A percentile compares a stretch with the other conserved stretches of the same genome.
These are phyloP conservation scores for Lipomyces chichibuensis DNA, from an alignment of 805 yeast species.

Conservation along the genomic window DNA sequence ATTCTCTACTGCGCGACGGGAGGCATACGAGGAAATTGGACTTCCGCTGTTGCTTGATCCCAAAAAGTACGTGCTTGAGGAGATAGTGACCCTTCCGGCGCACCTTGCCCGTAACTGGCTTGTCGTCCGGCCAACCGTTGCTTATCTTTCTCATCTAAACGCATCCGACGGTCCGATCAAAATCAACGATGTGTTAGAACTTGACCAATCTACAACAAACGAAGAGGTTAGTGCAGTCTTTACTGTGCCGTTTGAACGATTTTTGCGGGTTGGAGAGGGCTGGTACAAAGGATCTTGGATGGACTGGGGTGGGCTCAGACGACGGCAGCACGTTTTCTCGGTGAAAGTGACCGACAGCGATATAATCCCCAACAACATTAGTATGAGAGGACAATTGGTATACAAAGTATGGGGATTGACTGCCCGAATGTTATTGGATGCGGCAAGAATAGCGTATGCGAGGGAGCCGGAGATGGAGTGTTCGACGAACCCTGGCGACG, in stretches of 20 bases:
- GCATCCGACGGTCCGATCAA: conserved; percentile 11
- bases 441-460: conserved; percentile 44
- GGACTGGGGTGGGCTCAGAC: conserved; percentile 44
- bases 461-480: conserved; percentile 44
- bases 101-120: conserved; percentile 80
- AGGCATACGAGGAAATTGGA: conserved; percentile 87
- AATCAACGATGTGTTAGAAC: conserved; percentile 21
- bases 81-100: conserved; percentile 67
- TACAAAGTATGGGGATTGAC: conserved; percentile 50
- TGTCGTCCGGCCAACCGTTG: conserved; percentile 75
- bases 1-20: conserved; percentile 77
- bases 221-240: conserved; percentile 44
- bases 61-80: conserved; percentile 60
- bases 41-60: conserved; percentile 46
- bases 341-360: conserved; percentile 21
- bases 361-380: conserved; percentile 7
- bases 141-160: conserved; percentile 32
- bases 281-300: conserved; percentile 39
- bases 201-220: conserved; percentile 9
- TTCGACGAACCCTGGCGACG: conserved; percentile 32
- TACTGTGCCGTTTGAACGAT: conserved; percentile 31
- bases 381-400: conserved; percentile 15
- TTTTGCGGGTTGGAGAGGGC: conserved; percentile 25
- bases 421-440: conserved; percentile 48
- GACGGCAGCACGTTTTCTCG: conserved; percentile 44